A percentile compares a stretch with the other conserved stretches of the same genome.
phyloP scores from a whole-genome alignment of 306 rosid species.

The Adenanthera pavonina region DNA sequence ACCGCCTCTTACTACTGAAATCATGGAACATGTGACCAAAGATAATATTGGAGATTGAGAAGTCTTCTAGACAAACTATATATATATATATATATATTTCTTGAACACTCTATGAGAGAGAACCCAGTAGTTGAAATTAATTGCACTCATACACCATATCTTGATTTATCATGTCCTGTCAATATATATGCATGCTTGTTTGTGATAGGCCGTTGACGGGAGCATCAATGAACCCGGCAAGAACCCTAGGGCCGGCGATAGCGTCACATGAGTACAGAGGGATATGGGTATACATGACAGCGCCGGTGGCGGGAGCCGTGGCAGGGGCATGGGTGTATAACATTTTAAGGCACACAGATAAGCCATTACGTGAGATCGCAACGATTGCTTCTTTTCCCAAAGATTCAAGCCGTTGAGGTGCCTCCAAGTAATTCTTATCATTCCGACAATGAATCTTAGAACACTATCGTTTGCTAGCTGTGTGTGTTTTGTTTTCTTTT shows the following conservation, averaged over 20 bases:
- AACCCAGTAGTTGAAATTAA: not conserved
- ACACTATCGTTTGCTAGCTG: no score
- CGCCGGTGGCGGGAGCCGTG: slow-evolving; percentile 67
- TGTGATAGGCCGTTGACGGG: slow-evolving; percentile 69
- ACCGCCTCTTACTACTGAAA: not conserved
- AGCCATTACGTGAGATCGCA: slow-evolving; percentile 70
- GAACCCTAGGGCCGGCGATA: slow-evolving; percentile 83
- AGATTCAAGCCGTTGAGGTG: slow-evolving; percentile 12
- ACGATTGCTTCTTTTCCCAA: slow-evolving; percentile 66
- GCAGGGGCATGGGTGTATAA: slow-evolving; percentile 73
- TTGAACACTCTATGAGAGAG: no score
- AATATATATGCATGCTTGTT: not conserved
- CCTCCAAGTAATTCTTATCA: slow-evolving; percentile 23
- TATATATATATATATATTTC: no score
- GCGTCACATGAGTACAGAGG: slow-evolving; percentile 52
- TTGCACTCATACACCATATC: not conserved
- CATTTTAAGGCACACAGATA: slow-evolving; percentile 57
- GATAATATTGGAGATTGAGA: not conserved
- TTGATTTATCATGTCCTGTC: not conserved
- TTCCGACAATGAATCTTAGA: not conserved
- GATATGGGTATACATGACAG: slow-evolving; percentile 65
- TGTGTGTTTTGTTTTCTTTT: not conserved
- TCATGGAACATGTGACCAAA: not conserved
- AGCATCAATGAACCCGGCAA: slow-evolving; percentile 93
- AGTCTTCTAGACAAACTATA: no score